A percentile compares a stretch with the other conserved stretches of the same genome.
Conservation (phyloP, 129 eudicot genomes). For the Ambrosia trifida region DNA sequence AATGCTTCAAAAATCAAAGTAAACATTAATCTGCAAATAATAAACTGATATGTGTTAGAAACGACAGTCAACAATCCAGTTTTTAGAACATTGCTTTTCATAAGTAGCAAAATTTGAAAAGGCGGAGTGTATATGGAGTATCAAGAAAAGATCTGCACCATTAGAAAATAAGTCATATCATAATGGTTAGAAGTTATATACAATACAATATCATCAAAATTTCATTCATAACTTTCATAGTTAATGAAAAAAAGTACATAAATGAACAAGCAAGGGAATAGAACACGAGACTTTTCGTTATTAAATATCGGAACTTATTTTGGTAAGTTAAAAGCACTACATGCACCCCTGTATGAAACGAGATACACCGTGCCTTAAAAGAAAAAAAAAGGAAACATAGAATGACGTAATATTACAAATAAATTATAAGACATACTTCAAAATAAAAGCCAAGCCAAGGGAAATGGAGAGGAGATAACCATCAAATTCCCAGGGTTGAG, state of each 20-base stretch:
- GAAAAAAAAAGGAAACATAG: too few species aligned
- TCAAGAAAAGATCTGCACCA: too few species aligned
- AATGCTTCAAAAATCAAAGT: too few species aligned
- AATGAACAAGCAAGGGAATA: conserved; percentile 5
- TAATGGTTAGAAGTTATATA: conserved; percentile 6
- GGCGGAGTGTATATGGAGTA: too few species aligned
- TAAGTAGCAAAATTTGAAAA: too few species aligned
- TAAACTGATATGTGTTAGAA: too few species aligned
- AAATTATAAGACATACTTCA: conserved; percentile 61
- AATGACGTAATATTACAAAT: background rate
- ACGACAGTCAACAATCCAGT: too few species aligned
- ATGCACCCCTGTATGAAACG: background rate
- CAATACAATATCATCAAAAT: conserved; percentile 10
- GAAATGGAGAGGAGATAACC: conserved; percentile 79
- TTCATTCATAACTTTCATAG: background rate
- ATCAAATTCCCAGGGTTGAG: conserved; percentile 48
- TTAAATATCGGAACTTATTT: conserved; percentile 15
- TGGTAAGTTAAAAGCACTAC: too few species aligned
- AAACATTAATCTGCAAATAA: too few species aligned
- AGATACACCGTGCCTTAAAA: conserved; percentile 4
- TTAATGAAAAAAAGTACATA: conserved; percentile 13
- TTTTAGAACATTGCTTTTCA: too few species aligned
- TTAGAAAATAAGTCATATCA: too few species aligned
- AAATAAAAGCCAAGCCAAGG: conserved; percentile 63
- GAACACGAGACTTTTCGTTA: conserved; percentile 1